Evolutionary conservation across 345 rosid genomes (phyloP).

Genomic region (Aquilaria sinensis): DNA sequence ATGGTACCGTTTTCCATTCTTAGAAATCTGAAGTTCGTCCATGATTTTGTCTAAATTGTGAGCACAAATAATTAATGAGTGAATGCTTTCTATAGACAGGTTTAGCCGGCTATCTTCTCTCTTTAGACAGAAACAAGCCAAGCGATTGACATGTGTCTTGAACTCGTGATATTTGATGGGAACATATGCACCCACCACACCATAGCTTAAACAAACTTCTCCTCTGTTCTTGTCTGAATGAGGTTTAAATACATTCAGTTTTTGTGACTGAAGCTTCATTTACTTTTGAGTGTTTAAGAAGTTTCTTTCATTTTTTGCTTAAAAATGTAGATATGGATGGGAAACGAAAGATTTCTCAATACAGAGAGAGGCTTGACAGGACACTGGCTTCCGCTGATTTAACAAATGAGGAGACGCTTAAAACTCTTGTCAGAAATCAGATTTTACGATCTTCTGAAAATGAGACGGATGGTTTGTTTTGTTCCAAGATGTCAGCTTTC

Average conservation of each 20-base stretch:
- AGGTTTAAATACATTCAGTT: neutral
- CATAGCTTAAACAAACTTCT: neutral
- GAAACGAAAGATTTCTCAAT: slow-evolving; percentile 41
- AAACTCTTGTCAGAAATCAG: slow-evolving; percentile 53
- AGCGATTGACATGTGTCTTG: no score
- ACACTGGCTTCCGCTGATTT: slow-evolving; percentile 68
- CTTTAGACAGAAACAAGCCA: no score
- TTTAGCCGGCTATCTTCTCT: no score
- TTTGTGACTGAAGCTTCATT: neutral
- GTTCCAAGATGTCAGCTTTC: neutral
- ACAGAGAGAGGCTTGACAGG: slow-evolving; percentile 70
- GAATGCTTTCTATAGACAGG: no score
- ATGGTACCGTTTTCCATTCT: no score
- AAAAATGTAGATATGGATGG: slow-evolving; percentile 45
- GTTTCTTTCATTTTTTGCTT: slow-evolving; percentile 11
- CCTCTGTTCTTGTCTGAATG: neutral
- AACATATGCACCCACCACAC: no score
- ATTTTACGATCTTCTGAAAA: slow-evolving; percentile 31
- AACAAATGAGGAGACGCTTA: slow-evolving; percentile 43
- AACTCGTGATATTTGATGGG: no score
- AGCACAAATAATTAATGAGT: no score
- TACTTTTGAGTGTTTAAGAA: slow-evolving; percentile 2
- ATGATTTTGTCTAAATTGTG: no score
- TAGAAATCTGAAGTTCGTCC: no score
- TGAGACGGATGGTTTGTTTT: slow-evolving; percentile 41